Conservation (phyloP, 495 filamentous ascomycete species). For the Aspergillus olivimuriae region DNA sequence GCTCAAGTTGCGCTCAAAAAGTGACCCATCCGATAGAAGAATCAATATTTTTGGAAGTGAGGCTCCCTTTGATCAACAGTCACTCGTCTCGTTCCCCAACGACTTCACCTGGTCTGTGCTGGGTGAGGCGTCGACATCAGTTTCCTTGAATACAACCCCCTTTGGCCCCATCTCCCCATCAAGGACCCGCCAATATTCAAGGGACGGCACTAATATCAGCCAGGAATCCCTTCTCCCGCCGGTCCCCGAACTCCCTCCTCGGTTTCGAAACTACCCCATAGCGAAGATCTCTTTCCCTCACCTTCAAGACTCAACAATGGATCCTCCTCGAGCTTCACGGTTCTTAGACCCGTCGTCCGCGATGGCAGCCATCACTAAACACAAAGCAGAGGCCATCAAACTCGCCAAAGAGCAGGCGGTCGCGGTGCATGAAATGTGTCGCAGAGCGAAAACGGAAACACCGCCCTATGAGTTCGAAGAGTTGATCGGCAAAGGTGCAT, state of each 20-base stretch:
- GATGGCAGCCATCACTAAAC: constrained; percentile 42
- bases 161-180: not conserved
- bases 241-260: not conserved
- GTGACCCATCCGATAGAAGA: constrained; percentile 1
- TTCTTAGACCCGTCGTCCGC: constrained; percentile 41
- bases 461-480: constrained; percentile 76
- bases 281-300: not conserved
- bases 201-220: not conserved
- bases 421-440: constrained; percentile 44
- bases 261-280: not conserved
- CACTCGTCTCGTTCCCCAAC: not conserved
- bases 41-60: not conserved
- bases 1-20: constrained; percentile 3
- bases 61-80: not conserved
- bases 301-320: constrained; percentile 10
- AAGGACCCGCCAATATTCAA: not conserved
- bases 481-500: constrained; percentile 92
- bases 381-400: constrained; percentile 43
- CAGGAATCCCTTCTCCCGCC: constrained; percentile 3
- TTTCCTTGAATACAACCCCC: not conserved
- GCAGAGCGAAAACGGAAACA: constrained; percentile 37
- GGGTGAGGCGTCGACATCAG: too few species aligned
- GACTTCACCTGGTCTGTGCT: too few species aligned
- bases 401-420: constrained; percentile 43
- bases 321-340: constrained; percentile 21